Conservation (phyloP, 805 yeast species). For the Cyberlindnera suaveolens region DNA sequence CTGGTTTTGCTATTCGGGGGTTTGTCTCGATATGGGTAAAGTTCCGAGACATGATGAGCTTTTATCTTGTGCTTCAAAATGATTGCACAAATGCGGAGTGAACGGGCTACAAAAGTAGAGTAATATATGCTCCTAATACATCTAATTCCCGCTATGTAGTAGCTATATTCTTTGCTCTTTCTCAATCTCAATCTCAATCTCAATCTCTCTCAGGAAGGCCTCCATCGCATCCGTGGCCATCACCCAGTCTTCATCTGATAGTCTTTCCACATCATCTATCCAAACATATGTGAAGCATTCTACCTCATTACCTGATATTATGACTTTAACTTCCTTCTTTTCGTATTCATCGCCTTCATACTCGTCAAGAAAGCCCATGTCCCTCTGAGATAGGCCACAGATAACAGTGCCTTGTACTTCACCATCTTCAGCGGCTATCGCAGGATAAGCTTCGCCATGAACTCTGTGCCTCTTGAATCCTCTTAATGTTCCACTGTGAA, state of each 20-base stretch:
- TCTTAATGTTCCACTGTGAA: background rate
- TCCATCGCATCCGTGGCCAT: conserved; percentile 1
- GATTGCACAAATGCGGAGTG: too few species aligned
- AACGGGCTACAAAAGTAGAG: too few species aligned
- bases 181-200: background rate
- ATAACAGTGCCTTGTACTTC: conserved; percentile 5
- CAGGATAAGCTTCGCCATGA: conserved; percentile 9
- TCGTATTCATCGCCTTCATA: conserved; percentile 10
- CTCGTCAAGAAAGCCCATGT: conserved; percentile 6
- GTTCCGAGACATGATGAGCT: too few species aligned
- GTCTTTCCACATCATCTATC: conserved; percentile 1
- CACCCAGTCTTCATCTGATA: conserved; percentile 4
- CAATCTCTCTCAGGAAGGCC: conserved; percentile 1
- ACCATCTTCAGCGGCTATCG: background rate
- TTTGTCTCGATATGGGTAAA: too few species aligned
- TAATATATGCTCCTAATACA: too few species aligned
- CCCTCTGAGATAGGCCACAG: conserved; percentile 2
- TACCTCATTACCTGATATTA: background rate
- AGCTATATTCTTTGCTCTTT: too few species aligned
- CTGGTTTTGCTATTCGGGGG: too few species aligned
- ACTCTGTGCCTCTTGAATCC: conserved; percentile 4
- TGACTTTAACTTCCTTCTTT: conserved; percentile 1
- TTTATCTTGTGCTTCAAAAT: too few species aligned
- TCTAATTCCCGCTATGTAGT: too few species aligned
- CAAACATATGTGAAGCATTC: conserved; percentile 6